Evolutionary conservation across 306 rosid species (phyloP).

Genomic region (Lathyrus aphaca): DNA sequence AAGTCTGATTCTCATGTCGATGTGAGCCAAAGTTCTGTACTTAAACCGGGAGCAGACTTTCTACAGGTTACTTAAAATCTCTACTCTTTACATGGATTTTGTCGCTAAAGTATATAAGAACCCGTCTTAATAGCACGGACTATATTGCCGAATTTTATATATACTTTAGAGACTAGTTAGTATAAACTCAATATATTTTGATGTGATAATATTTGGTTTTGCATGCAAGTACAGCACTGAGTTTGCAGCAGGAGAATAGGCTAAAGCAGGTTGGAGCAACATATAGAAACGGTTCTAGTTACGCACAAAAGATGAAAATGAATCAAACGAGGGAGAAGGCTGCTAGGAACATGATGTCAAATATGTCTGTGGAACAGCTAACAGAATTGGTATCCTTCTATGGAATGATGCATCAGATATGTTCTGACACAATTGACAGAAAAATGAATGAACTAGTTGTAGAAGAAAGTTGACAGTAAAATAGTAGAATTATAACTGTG

Average conservation of each 20-base stretch:
- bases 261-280: slow-evolving; percentile 47
- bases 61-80: slow-evolving; percentile 34
- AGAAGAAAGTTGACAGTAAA: slow-evolving; percentile 12
- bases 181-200: neutral
- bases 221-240: slow-evolving; percentile 36
- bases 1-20: slow-evolving; percentile 16
- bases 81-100: too few relatives aligned
- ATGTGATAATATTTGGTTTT: neutral
- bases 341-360: slow-evolving; percentile 40
- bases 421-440: slow-evolving; percentile 35
- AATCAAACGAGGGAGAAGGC: slow-evolving; percentile 37
- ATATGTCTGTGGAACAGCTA: slow-evolving; percentile 45
- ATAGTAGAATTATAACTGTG: slow-evolving; percentile 16
- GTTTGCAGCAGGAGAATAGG: slow-evolving; percentile 47
- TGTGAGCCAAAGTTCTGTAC: slow-evolving; percentile 28
- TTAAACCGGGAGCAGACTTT: slow-evolving; percentile 43
- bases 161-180: too few relatives aligned
- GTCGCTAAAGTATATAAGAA: too few relatives aligned
- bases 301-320: slow-evolving; percentile 22
- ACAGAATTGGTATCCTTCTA: slow-evolving; percentile 34
- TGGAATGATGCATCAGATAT: slow-evolving; percentile 31
- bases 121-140: too few relatives aligned
- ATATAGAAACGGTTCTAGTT: slow-evolving; percentile 40
- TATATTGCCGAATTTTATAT: too few relatives aligned
- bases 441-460: slow-evolving; percentile 33